A percentile compares a stretch with the other conserved stretches of the same genome.
Evolutionary conservation across 2,329 filamentous ascomycete species (phyloP).

Genomic region (Alternaria sp.): DNA sequence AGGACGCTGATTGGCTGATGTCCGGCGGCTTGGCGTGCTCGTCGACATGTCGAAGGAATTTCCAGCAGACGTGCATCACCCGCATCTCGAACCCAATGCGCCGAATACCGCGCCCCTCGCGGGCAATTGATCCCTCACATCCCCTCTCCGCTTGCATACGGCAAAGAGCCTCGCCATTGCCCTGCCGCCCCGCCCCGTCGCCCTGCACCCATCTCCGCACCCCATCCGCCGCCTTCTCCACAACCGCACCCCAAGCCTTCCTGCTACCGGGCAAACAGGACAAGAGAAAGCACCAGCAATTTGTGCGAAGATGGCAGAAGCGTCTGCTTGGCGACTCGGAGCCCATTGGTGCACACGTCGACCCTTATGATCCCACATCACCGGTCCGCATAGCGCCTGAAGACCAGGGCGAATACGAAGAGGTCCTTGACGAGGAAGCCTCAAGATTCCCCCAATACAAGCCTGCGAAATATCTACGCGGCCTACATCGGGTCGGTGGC

Average conservation of each 20-base stretch:
- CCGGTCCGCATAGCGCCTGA: constrained; percentile 46
- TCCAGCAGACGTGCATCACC: constrained; percentile 20
- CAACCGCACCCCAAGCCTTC: constrained; percentile 31
- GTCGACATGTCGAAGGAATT: constrained; percentile 13
- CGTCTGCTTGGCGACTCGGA: constrained; percentile 45
- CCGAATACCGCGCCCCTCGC: constrained; percentile 45
- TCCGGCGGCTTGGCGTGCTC: constrained; percentile 24
- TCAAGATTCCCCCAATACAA: constrained; percentile 12
- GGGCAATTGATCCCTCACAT: constrained; percentile 40
- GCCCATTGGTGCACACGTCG: constrained; percentile 46
- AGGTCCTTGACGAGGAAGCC: constrained; percentile 38
- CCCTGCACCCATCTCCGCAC: constrained; percentile 16
- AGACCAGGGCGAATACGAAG: constrained; percentile 44
- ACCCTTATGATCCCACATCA: constrained; percentile 46
- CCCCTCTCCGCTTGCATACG: constrained; percentile 20
- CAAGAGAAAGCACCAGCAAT: constrained; percentile 46
- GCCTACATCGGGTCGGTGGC: constrained; percentile 61
- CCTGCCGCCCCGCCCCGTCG: constrained; percentile 15
- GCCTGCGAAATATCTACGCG: constrained; percentile 26
- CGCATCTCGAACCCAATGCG: constrained; percentile 42
- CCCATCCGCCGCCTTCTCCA: constrained; percentile 40
- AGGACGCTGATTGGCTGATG: constrained; percentile 27
- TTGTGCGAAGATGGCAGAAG: constrained; percentile 46
- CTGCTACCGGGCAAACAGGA: constrained; percentile 40
- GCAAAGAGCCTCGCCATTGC: constrained; percentile 20